Base-by-base conservation (phyloP, 768 basidiomycete genomes). In the Mycena epipterygia region DNA sequence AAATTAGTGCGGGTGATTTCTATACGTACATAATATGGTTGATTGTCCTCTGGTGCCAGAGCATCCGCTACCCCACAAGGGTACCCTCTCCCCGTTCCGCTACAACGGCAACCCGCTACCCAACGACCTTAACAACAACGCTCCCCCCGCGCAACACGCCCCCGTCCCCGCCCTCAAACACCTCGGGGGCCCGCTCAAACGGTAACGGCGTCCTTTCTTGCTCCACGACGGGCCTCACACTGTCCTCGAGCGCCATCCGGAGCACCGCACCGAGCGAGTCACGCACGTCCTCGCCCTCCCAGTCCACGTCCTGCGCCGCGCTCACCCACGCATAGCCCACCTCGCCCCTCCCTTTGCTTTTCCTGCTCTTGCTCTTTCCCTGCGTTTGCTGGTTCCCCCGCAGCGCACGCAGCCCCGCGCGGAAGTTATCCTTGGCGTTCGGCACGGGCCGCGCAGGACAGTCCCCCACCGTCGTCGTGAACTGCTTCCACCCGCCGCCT, bases 301-400 rank as follows among this genome's bases (percentile, higher is more conserved):
- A 91, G 78, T 95, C 95, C 33, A 95, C 89, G 76, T 95, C 95
- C 69, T 93, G 92, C 39, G 89, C 89, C 42, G 90, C 82, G 76
- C 89, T 91, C n/a, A 95, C 89, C 94, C 94, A 96, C 23, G 91
- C 89, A 79, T 95, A 95, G 53, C 89, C 90, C 32, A 94, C 89
- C 66, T 84, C 30, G 27, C 44, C 27, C 27, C 17, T 83, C 33
- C 59, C 59, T 30, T 41, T 57, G 2, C 14, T 35, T 16, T 62
- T 61, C 56, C 23, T 19, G 14, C n/a, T 23, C 35, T 14, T 41
- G 29, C 39, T 57, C 68, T 32, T 64, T 66, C 35, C 53, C 46
- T 61, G 61, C 30, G 49, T 30, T 41, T 68, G 62, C 29, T 66
- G 64, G 32, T 25, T 66, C 55, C 61, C 76, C 67, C 82, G 83